A percentile compares a stretch with the other conserved stretches of the same genome.
Conservation (phyloP, 352 stramenopile species). For the Phytophthora macrochlamydospora region DNA sequence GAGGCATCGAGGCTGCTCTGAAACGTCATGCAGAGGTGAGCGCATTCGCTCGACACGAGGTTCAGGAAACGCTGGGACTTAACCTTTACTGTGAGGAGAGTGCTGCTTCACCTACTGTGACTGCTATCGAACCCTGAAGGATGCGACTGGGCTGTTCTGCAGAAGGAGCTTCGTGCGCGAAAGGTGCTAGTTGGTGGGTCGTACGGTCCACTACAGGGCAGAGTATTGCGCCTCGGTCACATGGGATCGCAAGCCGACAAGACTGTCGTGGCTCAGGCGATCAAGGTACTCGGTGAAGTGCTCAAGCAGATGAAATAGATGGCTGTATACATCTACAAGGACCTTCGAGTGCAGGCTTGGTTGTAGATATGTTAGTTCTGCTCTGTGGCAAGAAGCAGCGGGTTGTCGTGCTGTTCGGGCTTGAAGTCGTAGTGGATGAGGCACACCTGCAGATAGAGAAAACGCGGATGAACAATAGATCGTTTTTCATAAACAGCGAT, state of each 20-base stretch:
- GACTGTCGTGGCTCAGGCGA: conserved; percentile 36
- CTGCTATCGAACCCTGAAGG: conserved; percentile 42
- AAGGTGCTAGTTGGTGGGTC: conserved; percentile 52
- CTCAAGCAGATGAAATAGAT: conserved; percentile 38
- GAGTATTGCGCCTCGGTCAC: conserved; percentile 58
- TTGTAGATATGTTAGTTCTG: conserved; percentile 21
- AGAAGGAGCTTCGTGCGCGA: conserved; percentile 36
- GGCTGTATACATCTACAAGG: not conserved
- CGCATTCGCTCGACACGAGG: conserved; percentile 36
- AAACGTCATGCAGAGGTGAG: conserved; percentile 42
- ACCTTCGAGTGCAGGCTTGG: not conserved
- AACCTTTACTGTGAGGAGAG: conserved; percentile 41
- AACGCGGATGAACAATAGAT: not conserved
- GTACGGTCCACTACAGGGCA: conserved; percentile 48
- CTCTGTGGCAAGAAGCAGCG: conserved; percentile 51
- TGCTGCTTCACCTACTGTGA: conserved; percentile 51
- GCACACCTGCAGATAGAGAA: conserved; percentile 29
- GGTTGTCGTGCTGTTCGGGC: conserved; percentile 65
- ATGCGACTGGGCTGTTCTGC: conserved; percentile 35
- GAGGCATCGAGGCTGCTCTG: conserved; percentile 34
- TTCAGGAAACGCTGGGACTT: conserved; percentile 34
- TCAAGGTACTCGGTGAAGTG: conserved; percentile 33
- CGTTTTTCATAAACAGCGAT: not conserved
- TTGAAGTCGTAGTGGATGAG: conserved; percentile 73
- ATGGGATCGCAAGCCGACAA: conserved; percentile 59